Evolutionary conservation across 371 early-diverging fungal species (phyloP).

Genomic region (Rhizomucor miehei): DNA sequence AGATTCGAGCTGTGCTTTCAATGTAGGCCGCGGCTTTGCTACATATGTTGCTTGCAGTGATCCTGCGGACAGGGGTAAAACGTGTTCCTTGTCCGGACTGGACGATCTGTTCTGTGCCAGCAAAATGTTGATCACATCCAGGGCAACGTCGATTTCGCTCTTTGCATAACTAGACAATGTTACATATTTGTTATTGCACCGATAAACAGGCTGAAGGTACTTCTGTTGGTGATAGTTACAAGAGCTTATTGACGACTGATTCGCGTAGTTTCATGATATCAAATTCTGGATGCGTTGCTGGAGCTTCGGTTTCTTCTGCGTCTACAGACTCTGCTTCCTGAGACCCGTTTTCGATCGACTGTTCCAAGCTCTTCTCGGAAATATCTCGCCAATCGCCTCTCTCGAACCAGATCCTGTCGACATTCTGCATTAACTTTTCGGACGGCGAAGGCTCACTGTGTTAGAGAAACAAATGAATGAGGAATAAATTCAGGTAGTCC

Average conservation of each 20-base stretch:
- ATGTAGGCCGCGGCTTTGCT: slow-evolving; percentile 41
- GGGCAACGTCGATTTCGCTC: slow-evolving; percentile 70
- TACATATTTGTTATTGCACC: background rate
- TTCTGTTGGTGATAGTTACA: slow-evolving; percentile 27
- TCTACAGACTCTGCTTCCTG: slow-evolving; percentile 8
- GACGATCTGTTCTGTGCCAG: slow-evolving; percentile 45
- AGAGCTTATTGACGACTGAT: slow-evolving; percentile 41
- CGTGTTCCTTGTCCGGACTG: slow-evolving; percentile 27
- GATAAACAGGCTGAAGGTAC: slow-evolving; percentile 3
- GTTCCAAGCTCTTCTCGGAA: slow-evolving; percentile 39
- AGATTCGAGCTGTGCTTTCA: slow-evolving; percentile 50
- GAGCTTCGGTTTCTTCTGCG: slow-evolving; percentile 4
- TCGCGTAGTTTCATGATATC: slow-evolving; percentile 40
- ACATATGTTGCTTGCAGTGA: slow-evolving; percentile 58
- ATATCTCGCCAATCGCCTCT: slow-evolving; percentile 56
- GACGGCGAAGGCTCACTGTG: slow-evolving; percentile 52
- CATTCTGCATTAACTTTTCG: slow-evolving; percentile 54
- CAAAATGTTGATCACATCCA: slow-evolving; percentile 72
- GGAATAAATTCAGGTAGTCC: no score
- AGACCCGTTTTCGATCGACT: slow-evolving; percentile 17
- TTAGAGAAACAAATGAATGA: background rate
- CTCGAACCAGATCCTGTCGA: slow-evolving; percentile 53
- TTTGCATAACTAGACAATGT: slow-evolving; percentile 54
- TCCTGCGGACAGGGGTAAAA: slow-evolving; percentile 42
- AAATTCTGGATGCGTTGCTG: slow-evolving; percentile 24